Conservation (phyloP, 176 grass and related monocot species). For the Themeda triandra region DNA sequence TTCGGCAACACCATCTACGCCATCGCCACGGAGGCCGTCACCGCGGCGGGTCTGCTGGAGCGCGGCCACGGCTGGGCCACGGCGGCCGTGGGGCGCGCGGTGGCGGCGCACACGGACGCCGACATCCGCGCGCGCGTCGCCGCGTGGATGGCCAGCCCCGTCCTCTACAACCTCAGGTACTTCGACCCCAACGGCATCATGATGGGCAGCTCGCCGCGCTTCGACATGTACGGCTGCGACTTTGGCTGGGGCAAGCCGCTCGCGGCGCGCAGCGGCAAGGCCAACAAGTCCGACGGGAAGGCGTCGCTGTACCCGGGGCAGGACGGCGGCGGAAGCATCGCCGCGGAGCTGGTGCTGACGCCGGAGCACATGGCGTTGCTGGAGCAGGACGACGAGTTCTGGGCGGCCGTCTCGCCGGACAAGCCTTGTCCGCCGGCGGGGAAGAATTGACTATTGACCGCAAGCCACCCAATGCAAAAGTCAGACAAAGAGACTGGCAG, state of each 20-base stretch:
- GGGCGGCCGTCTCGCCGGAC: constrained; percentile 11
- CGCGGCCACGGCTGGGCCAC: constrained; percentile 63
- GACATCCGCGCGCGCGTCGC: constrained; percentile 29
- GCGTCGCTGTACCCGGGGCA: constrained; percentile 40
- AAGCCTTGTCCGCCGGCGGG: too few relatives aligned
- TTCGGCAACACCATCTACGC: constrained; percentile 51
- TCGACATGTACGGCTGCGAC: constrained; percentile 64
- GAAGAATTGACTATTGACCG: too few relatives aligned
- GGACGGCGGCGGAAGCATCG: constrained; percentile 45
- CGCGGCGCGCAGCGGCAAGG: constrained; percentile 55
- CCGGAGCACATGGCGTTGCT: constrained; percentile 51
- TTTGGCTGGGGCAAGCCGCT: constrained; percentile 59
- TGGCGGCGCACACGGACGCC: constrained; percentile 54
- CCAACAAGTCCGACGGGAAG: constrained; percentile 70
- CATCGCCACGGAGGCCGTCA: background rate
- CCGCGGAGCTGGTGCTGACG: constrained; percentile 45
- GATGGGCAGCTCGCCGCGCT: constrained; percentile 69
- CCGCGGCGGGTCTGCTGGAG: constrained; percentile 34
- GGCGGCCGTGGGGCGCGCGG: constrained; percentile 23
- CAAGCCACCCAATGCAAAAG: too few relatives aligned
- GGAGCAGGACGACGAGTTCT: constrained; percentile 59
- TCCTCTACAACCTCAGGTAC: background rate
- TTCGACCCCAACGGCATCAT: constrained; percentile 31
- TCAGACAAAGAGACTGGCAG: too few relatives aligned
- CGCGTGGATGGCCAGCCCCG: constrained; percentile 34